phyloP scores from a whole-genome alignment of 345 rosid species.

The Aethionema arabicum region DNA sequence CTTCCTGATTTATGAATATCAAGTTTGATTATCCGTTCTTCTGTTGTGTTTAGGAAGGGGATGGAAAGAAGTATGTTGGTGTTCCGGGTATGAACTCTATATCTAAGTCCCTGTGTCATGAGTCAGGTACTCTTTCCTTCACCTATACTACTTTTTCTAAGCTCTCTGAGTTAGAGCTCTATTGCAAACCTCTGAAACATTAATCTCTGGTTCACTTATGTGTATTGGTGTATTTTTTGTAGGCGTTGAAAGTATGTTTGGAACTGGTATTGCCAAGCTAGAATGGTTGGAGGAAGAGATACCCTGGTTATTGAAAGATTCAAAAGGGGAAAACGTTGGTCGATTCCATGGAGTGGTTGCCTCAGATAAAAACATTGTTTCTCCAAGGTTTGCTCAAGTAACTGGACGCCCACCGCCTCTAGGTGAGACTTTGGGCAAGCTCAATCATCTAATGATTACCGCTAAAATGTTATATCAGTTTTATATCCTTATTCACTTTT shows the following conservation, averaged over 20 bases:
- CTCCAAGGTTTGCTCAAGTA: slow-evolving; percentile 56
- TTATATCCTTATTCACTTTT: slow-evolving; percentile 12
- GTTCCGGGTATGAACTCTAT: slow-evolving; percentile 84
- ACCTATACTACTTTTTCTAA: slow-evolving; percentile 4
- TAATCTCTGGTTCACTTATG: neutral
- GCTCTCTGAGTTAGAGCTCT: neutral
- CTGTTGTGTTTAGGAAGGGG: slow-evolving; percentile 47
- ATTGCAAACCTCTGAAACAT: slow-evolving; percentile 1
- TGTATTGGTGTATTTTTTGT: slow-evolving; percentile 21
- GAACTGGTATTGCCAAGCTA: slow-evolving; percentile 56
- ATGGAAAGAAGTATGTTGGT: slow-evolving; percentile 66
- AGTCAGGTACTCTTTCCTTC: slow-evolving; percentile 45
- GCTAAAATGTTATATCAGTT: neutral
- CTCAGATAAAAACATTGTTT: slow-evolving; percentile 63
- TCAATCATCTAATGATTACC: slow-evolving; percentile 12
- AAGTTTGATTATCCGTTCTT: neutral
- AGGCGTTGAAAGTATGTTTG: slow-evolving; percentile 75
- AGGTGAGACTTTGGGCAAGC: slow-evolving; percentile 41
- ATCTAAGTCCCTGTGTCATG: slow-evolving; percentile 59
- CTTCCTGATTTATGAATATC: neutral
- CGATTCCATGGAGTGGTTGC: slow-evolving; percentile 63
- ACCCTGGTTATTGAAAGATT: slow-evolving; percentile 62
- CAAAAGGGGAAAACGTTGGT: slow-evolving; percentile 61
- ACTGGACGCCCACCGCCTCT: slow-evolving; percentile 65
- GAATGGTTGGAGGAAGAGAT: slow-evolving; percentile 65